These are phyloP conservation scores for Pholiota conissans DNA, from an alignment of 768 basidiomycete genomes.

Conservation along the genomic window DNA sequence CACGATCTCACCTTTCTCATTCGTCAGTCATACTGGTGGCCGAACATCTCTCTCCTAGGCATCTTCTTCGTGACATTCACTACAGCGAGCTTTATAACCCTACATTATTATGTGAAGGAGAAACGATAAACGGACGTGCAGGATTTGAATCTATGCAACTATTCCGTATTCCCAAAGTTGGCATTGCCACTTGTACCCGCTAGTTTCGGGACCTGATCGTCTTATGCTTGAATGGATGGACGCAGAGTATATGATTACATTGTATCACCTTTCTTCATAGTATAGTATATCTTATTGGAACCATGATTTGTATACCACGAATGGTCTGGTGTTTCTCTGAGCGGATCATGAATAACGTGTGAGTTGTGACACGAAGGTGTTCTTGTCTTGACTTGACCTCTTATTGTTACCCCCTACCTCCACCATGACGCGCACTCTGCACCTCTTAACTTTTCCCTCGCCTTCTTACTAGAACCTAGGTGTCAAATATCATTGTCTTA, in stretches of 20 bases:
- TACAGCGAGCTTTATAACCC: slow-evolving; percentile 68
- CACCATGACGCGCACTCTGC: too few relatives aligned
- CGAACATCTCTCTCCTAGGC: slow-evolving; percentile 82
- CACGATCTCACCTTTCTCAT: not conserved
- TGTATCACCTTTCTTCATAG: not conserved
- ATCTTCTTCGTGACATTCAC: slow-evolving; percentile 88
- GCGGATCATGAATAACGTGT: too few relatives aligned
- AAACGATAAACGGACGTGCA: slow-evolving; percentile 18
- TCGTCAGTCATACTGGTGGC: slow-evolving; percentile 93
- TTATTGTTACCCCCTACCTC: too few relatives aligned
- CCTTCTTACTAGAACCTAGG: too few relatives aligned
- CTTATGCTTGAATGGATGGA: not conserved
- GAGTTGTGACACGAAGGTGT: too few relatives aligned
- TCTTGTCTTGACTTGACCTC: too few relatives aligned
- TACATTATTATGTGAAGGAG: slow-evolving; percentile 92
- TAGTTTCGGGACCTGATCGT: not conserved
- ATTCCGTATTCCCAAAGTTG: not conserved
- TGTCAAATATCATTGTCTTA: too few relatives aligned
- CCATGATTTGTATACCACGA: not conserved
- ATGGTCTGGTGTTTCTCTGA: too few relatives aligned
- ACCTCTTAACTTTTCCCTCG: too few relatives aligned
- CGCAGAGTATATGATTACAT: not conserved
- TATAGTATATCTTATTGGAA: not conserved
- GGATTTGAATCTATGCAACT: not conserved
- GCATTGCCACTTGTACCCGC: not conserved